A percentile compares a stretch with the other conserved stretches of the same genome.
phyloP scores from a whole-genome alignment of 192 early-diverging fungal species.

The Entomortierella chlamydospora region DNA sequence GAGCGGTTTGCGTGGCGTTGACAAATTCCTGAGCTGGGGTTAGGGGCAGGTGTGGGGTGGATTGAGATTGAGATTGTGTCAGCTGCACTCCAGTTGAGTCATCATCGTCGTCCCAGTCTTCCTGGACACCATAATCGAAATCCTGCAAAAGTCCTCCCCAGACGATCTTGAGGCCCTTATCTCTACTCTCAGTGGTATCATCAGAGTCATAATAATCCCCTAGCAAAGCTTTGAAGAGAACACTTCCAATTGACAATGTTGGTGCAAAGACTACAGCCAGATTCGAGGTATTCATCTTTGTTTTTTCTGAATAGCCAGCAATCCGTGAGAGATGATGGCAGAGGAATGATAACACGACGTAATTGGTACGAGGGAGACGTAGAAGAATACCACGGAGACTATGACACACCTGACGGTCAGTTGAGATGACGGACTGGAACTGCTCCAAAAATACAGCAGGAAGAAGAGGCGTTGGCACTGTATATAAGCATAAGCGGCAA shows the following conservation, averaged over 20 bases:
- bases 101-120: slow-evolving; percentile 24
- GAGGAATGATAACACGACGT: slow-evolving; percentile 61
- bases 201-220: slow-evolving; percentile 43
- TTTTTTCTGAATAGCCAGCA: slow-evolving; percentile 57
- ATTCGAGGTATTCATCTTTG: slow-evolving; percentile 71
- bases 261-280: slow-evolving; percentile 73
- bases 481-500: not conserved
- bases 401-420: slow-evolving; percentile 47
- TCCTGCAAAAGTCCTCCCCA: slow-evolving; percentile 46
- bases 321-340: slow-evolving; percentile 67
- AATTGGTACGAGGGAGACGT: slow-evolving; percentile 61
- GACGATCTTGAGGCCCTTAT: slow-evolving; percentile 36
- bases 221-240: slow-evolving; percentile 65
- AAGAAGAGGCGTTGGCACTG: slow-evolving; percentile 65
- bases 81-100: not conserved
- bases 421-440: slow-evolving; percentile 54
- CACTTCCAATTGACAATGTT: slow-evolving; percentile 63
- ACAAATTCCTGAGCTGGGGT: slow-evolving; percentile 42
- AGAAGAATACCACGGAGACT: slow-evolving; percentile 48
- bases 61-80: not conserved
- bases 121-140: slow-evolving; percentile 12
- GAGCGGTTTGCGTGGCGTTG: not conserved
- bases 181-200: slow-evolving; percentile 38
- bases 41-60: slow-evolving; percentile 4
- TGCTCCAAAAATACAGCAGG: slow-evolving; percentile 57